A percentile compares a stretch with the other conserved stretches of the same genome.
Evolutionary conservation across 129 eudicot genomes (phyloP).

Genomic region (Flaveria brownii): DNA sequence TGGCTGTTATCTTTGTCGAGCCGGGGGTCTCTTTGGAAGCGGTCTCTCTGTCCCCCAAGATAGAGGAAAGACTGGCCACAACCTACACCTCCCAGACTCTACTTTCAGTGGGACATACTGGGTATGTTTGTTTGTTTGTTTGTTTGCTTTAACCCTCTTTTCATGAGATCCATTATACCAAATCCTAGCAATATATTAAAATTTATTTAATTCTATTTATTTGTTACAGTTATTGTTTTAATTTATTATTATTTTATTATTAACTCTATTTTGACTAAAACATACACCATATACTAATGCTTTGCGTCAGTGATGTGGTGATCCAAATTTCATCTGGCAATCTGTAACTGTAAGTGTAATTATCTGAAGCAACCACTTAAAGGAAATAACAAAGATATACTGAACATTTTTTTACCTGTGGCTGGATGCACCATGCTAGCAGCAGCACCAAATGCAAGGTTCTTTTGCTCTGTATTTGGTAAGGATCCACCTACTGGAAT

Average conservation of each 20-base stretch:
- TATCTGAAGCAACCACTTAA: neutral
- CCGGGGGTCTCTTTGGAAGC: no score
- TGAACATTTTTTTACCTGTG: constrained; percentile 61
- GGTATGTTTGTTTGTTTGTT: no score
- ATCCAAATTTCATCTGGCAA: neutral
- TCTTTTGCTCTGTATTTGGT: constrained; percentile 92
- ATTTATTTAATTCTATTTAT: neutral
- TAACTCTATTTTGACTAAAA: no score
- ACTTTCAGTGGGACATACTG: no score
- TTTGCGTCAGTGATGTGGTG: neutral
- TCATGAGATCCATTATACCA: neutral
- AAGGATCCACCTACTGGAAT: constrained; percentile 98
- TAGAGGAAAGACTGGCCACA: no score
- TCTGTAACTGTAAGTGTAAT: neutral
- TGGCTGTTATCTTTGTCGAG: no score
- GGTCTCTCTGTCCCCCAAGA: no score
- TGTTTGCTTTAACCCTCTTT: neutral
- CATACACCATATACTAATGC: neutral
- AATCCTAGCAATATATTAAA: neutral
- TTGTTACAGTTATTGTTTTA: neutral
- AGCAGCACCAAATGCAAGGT: constrained; percentile 99
- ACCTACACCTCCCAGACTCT: no score
- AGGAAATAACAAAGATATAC: neutral
- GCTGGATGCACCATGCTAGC: constrained; percentile 99
- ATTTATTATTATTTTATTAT: neutral